These are phyloP conservation scores for Austropuccinia psidii DNA, from an alignment of 1,284 basidiomycete species.

Conservation along the genomic window DNA sequence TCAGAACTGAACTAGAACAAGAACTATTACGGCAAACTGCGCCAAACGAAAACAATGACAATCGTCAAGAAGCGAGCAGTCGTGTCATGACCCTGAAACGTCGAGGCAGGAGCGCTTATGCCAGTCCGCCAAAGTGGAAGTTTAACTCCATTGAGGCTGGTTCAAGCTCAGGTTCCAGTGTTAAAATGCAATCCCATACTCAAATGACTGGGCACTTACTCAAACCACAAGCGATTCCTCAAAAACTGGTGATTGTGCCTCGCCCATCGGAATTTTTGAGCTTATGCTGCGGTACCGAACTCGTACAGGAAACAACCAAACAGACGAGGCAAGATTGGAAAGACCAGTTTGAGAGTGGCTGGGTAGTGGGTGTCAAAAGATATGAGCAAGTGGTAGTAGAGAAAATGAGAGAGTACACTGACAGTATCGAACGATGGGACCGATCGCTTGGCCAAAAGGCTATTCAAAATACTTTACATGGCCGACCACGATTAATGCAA, in stretches of 20 bases:
- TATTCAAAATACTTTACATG: too few species aligned
- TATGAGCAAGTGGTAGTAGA: neutral
- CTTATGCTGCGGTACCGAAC: conserved; percentile 8
- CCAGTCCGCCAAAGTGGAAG: conserved; percentile 11
- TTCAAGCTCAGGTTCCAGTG: neutral
- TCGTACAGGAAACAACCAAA: neutral
- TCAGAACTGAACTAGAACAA: neutral
- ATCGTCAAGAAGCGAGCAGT: neutral
- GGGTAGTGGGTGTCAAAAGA: neutral
- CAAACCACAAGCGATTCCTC: neutral
- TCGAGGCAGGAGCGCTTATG: conserved; percentile 25
- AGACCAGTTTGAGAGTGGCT: neutral
- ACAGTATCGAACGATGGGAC: neutral
- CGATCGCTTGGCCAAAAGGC: too few species aligned
- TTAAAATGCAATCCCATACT: neutral
- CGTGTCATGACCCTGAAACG: neutral
- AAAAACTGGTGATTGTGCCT: conserved; percentile 9
- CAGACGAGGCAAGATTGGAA: neutral
- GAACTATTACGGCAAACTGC: neutral
- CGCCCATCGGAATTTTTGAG: neutral
- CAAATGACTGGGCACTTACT: neutral
- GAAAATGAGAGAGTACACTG: neutral
- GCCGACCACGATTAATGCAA: too few species aligned
- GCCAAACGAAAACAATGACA: neutral
- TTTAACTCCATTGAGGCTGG: neutral